Evolutionary conservation across 768 basidiomycete species (phyloP), one percentile per base, ranked within the genome.

Genomic region (Boletales sp.): DNA sequence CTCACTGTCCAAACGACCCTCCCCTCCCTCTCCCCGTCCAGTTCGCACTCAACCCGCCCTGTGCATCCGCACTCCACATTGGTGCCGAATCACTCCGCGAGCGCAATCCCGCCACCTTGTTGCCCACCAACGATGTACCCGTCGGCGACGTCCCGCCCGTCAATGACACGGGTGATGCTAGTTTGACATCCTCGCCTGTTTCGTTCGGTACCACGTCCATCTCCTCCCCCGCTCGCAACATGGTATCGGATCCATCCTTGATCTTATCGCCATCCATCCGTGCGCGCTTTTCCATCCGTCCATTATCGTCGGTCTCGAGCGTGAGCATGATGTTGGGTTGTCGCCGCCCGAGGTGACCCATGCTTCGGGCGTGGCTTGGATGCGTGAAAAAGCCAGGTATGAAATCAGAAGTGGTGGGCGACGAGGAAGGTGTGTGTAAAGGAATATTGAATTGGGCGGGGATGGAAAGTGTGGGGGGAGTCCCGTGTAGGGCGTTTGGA

Each of bases 241-340:
- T 54, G 18, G 37, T 48, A 25, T 49, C 60, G 15, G 38, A 33
- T 31, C 34, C 35, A 17, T 54, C 38, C 31, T 54, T 35, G 14
- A 21, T 25, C 10, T 44, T 50, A 25, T 51, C 55, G 13, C 37
- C 56, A 6, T 57, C 61, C 3, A 61, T 57, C 6, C 58, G 52
- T 17, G 59, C 61, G 10, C 64, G 60, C 44, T 69, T 69, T 28
- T 64, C 55, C 18, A 58, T 50, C 34, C 56, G 52, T 17, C 59
- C 50, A 5, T 62, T 40, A 32, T 60, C 51, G 33, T 65, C 46
- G 28, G 51, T 56, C 7, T 71, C 59, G 41, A 59, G 41, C 18
- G 69, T 62, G 19, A 71, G 62, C 30, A 40, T 62, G 37, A 56
- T 73, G 45, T 55, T 70, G n/a, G 53, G 69, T 32, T 59, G 64